Evolutionary conservation across 768 basidiomycete species (phyloP).

Genomic region (Boletus vermiculosoides): DNA sequence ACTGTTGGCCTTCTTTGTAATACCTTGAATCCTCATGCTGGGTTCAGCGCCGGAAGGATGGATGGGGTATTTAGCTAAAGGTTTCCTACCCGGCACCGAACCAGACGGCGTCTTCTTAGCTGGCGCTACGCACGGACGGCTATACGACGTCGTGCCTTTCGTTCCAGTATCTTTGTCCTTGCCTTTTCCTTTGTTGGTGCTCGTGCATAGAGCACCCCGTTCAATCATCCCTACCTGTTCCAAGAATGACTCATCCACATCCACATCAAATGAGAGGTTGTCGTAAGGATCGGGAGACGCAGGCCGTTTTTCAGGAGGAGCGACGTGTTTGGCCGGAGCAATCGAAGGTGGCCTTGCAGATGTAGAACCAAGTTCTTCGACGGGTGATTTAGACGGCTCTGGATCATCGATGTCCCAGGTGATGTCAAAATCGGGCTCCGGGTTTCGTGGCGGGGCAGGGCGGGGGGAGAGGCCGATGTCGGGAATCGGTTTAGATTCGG

Average conservation of each 20-base stretch:
- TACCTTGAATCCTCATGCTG: slow-evolving; percentile 11
- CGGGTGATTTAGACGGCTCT: slow-evolving; percentile 13
- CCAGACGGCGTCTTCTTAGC: slow-evolving; percentile 4
- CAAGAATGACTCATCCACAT: slow-evolving; percentile 40
- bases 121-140: not conserved
- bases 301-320: slow-evolving; percentile 9
- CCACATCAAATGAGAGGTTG: slow-evolving; percentile 36
- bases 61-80: slow-evolving; percentile 4
- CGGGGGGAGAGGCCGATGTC: slow-evolving; percentile 33
- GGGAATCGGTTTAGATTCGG: slow-evolving; percentile 14
- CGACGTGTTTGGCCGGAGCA: not conserved
- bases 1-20: slow-evolving; percentile 6
- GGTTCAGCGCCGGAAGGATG: slow-evolving; percentile 16
- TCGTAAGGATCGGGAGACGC: slow-evolving; percentile 30
- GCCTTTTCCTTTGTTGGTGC: slow-evolving; percentile 21
- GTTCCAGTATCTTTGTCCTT: slow-evolving; percentile 14
- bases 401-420: slow-evolving; percentile 34
- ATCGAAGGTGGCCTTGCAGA: slow-evolving; percentile 3
- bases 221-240: slow-evolving; percentile 36
- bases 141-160: not conserved
- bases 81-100: slow-evolving; percentile 20
- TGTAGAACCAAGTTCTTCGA: slow-evolving; percentile 8
- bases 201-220: slow-evolving; percentile 15
- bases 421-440: slow-evolving; percentile 19
- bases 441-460: slow-evolving; percentile 21